These are phyloP conservation scores for Daldinia bambusicola DNA, from an alignment of 495 filamentous ascomycete species.

Conservation along the genomic window DNA sequence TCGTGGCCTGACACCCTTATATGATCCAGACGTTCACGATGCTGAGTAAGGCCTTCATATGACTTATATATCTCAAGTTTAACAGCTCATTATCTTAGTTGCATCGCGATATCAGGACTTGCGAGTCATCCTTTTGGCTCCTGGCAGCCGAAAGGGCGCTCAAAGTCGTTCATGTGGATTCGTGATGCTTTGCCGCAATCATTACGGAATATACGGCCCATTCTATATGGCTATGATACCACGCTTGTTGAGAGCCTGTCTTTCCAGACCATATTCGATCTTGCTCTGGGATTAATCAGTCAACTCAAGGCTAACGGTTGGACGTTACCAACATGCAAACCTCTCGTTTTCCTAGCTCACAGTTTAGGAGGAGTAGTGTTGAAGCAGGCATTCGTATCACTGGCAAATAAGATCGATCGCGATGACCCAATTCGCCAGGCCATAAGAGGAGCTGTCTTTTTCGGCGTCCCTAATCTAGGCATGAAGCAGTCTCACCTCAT, in stretches of 20 bases:
- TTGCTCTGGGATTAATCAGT: slow-evolving; percentile 26
- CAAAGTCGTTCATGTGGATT: slow-evolving; percentile 51
- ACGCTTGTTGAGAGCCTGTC: slow-evolving; percentile 20
- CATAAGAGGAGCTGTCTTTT: slow-evolving; percentile 47
- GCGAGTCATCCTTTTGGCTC: slow-evolving; percentile 43
- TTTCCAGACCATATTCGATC: slow-evolving; percentile 38
- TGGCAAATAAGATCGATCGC: slow-evolving; percentile 20
- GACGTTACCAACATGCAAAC: slow-evolving; percentile 23
- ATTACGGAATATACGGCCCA: slow-evolving; percentile 17
- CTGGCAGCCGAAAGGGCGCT: slow-evolving; percentile 36
- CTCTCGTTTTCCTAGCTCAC: slow-evolving; percentile 49
- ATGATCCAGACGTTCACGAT: slow-evolving; percentile 17
- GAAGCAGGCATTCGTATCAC: slow-evolving; percentile 44
- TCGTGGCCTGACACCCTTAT: slow-evolving; percentile 25
- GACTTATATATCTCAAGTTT: neutral
- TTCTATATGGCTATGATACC: slow-evolving; percentile 34
- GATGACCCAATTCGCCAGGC: slow-evolving; percentile 22
- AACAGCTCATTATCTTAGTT: slow-evolving; percentile 11
- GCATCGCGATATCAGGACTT: slow-evolving; percentile 42
- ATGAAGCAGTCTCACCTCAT: slow-evolving; percentile 39
- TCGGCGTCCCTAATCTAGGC: slow-evolving; percentile 49
- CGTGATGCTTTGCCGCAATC: slow-evolving; percentile 45
- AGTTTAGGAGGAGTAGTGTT: slow-evolving; percentile 52
- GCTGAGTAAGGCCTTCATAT: slow-evolving; percentile 21
- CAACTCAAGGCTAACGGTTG: slow-evolving; percentile 26